Evolutionary conservation across 2,329 filamentous ascomycete genomes (phyloP).

Genomic region (Lizonia empirigonia): DNA sequence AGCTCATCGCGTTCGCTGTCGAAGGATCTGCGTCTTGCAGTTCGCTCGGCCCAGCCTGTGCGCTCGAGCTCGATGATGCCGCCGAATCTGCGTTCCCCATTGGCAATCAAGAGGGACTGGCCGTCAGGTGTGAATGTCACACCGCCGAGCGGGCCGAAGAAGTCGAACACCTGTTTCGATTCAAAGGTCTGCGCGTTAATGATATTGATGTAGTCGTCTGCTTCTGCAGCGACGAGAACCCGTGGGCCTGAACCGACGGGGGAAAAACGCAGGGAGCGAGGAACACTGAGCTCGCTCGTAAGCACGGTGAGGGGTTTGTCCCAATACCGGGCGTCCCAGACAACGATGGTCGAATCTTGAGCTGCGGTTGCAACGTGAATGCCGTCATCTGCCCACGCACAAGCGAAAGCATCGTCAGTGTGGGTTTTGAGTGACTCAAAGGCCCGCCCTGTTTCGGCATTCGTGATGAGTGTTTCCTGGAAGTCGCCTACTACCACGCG

Average conservation of each 20-base stretch:
- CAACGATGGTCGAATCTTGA: constrained; percentile 73
- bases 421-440: constrained; percentile 66
- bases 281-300: constrained; percentile 69
- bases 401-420: constrained; percentile 74
- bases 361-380: constrained; percentile 77
- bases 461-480: constrained; percentile 67
- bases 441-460: constrained; percentile 68
- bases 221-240: constrained; percentile 74
- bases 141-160: constrained; percentile 78
- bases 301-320: constrained; percentile 61
- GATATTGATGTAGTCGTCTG: constrained; percentile 73
- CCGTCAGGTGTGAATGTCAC: constrained; percentile 70
- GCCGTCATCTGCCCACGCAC: constrained; percentile 79
- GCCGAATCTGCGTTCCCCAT: constrained; percentile 68
- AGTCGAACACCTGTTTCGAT: constrained; percentile 71
- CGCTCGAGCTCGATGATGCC: constrained; percentile 69
- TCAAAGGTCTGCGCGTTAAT: constrained; percentile 70
- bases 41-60: constrained; percentile 34
- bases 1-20: constrained; percentile 16
- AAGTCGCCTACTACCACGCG: constrained; percentile 76
- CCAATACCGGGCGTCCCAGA: constrained; percentile 79
- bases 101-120: constrained; percentile 70
- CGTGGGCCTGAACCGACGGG: constrained; percentile 70
- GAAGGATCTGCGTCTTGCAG: constrained; percentile 9
- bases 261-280: constrained; percentile 73